These are phyloP conservation scores for Macrolepiota fuliginosa DNA, from an alignment of 768 basidiomycete species.

Conservation along the genomic window DNA sequence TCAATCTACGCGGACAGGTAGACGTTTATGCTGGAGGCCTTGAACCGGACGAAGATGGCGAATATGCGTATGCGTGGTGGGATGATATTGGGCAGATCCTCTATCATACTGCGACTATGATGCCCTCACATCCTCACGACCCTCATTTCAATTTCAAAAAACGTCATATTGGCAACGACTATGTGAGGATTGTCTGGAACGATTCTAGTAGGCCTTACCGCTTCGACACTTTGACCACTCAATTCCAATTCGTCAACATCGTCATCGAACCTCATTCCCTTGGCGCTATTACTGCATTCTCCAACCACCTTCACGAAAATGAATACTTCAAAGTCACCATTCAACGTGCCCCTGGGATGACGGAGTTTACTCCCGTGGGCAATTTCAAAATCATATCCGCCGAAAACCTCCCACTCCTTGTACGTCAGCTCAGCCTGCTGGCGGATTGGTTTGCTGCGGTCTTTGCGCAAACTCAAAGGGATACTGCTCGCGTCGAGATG, in stretches of 20 bases:
- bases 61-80: slow-evolving; percentile 99
- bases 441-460: slow-evolving; percentile 91
- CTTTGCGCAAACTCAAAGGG: slow-evolving; percentile 69
- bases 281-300: slow-evolving; percentile 82
- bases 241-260: slow-evolving; percentile 97
- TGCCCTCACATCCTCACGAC: slow-evolving; percentile 78
- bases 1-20: slow-evolving; percentile 84
- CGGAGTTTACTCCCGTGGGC: slow-evolving; percentile 90
- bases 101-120: slow-evolving; percentile 95
- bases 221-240: slow-evolving; percentile 89
- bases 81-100: slow-evolving; percentile 95
- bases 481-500: slow-evolving; percentile 71
- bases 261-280: slow-evolving; percentile 92
- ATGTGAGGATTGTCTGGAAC: slow-evolving; percentile 96
- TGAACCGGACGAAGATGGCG: slow-evolving; percentile 88
- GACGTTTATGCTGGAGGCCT: slow-evolving; percentile 94
- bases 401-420: slow-evolving; percentile 79
- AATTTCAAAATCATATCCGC: slow-evolving; percentile 94
- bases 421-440: slow-evolving; percentile 84
- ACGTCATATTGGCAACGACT: slow-evolving; percentile 95
- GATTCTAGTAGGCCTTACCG: slow-evolving; percentile 87
- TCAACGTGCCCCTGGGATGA: slow-evolving; percentile 87
- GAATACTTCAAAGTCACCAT: slow-evolving; percentile 96
- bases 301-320: slow-evolving; percentile 80
- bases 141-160: slow-evolving; percentile 83